Conservation (phyloP, 495 filamentous ascomycete species). For the Eremomyces bilateralis region DNA sequence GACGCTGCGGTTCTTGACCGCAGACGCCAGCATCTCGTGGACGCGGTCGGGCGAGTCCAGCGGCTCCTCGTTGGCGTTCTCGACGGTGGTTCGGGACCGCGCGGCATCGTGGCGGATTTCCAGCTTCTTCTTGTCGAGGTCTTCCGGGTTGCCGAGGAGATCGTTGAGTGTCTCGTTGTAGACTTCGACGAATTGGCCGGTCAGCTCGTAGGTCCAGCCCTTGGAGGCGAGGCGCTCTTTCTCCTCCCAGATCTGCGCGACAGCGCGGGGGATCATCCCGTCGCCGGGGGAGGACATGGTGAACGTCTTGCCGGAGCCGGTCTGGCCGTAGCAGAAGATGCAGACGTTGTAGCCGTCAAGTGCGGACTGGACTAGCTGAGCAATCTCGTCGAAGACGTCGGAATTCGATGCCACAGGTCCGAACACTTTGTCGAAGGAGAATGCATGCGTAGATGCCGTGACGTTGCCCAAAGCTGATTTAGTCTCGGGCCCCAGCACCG, state of each 20-base stretch:
- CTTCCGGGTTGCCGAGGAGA: conserved; percentile 55
- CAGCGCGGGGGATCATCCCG: conserved; percentile 89
- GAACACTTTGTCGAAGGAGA: conserved; percentile 90
- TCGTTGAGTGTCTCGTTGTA: conserved; percentile 97
- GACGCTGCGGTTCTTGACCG: conserved; percentile 66
- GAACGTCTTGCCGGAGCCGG: conserved; percentile 86
- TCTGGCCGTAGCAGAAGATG: conserved; percentile 98
- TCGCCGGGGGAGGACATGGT: conserved; percentile 75
- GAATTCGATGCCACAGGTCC: conserved; percentile 51
- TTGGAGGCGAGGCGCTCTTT: conserved; percentile 64
- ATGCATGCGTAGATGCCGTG: conserved; percentile 54
- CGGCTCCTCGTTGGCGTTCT: conserved; percentile 56
- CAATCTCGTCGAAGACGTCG: conserved; percentile 91
- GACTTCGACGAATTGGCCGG: conserved; percentile 93
- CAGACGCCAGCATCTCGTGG: conserved; percentile 52
- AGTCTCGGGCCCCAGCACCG: conserved; percentile 62
- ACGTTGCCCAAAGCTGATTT: conserved; percentile 59
- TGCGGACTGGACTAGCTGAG: conserved; percentile 87
- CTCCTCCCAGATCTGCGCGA: conserved; percentile 79
- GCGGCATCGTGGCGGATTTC: conserved; percentile 77
- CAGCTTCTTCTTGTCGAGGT: conserved; percentile 67
- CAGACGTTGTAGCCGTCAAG: conserved; percentile 97
- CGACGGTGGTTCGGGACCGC: conserved; percentile 62
- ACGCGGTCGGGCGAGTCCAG: conserved; percentile 64
- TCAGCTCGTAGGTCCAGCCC: conserved; percentile 86